A percentile compares a stretch with the other conserved stretches of the same genome.
phyloP scores from a whole-genome alignment of 2,329 filamentous ascomycete species.

The Sphaerulina musiva region DNA sequence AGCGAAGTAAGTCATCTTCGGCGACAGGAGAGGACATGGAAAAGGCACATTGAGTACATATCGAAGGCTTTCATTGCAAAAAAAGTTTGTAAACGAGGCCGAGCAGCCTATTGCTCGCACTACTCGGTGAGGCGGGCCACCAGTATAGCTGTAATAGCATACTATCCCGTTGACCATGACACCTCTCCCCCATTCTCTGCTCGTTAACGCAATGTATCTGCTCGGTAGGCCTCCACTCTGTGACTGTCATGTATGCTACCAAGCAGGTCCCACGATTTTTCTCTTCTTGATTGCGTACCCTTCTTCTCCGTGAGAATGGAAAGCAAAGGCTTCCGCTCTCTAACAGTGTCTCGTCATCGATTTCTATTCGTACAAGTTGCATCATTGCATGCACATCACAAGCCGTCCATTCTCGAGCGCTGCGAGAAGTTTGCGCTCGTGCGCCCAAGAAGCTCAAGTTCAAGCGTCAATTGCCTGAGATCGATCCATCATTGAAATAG shows the following conservation, averaged over 20 bases:
- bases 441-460: neutral
- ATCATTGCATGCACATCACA: neutral
- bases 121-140: neutral
- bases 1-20: too few species aligned
- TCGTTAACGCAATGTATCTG: too few species aligned
- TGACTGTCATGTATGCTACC: neutral
- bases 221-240: neutral
- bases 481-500: neutral
- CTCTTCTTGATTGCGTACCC: neutral
- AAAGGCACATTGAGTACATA: neutral
- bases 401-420: neutral
- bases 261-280: neutral
- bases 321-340: neutral
- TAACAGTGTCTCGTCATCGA: neutral
- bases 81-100: neutral
- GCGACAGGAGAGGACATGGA: too few species aligned
- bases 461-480: neutral
- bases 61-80: neutral
- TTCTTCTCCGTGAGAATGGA: neutral
- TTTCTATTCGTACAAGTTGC: neutral
- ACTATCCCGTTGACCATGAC: neutral
- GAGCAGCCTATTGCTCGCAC: neutral
- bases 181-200: neutral
- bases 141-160: constrained; percentile 4
- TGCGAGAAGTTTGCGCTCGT: neutral